Evolutionary conservation across 2,329 filamentous ascomycete genomes (phyloP), one percentile per base, ranked within the genome.

Genomic region (Xylaria multiplex): DNA sequence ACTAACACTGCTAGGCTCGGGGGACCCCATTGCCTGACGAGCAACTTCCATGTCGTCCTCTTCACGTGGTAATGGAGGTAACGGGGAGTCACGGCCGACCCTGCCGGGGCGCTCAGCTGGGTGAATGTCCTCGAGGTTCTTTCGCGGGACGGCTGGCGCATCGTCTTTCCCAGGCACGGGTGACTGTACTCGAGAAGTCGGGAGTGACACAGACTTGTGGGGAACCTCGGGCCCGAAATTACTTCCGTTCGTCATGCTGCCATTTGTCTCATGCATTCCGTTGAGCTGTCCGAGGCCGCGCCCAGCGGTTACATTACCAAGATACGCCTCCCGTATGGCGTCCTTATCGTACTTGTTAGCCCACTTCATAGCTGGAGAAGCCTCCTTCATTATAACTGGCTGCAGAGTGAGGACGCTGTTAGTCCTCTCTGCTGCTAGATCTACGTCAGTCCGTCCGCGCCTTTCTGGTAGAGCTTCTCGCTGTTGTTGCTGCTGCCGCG

Each of bases 361-460:
- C 96, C 96, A 99, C 79, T 97, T 97, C 90, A 99, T 91, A 1
- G 96, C 96, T 27, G 93, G 92, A 8, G 92, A 96, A 19, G 94
- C 95, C 77, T 97, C 96, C 59, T 85, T 93, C 74, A 94, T 85
- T 68, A 98, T 91, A 59, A 89, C 86, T 1, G 93, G 91, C 76
- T 97, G 94, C 53, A 98, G 82, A 2, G 93, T 97, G 75, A 97
- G 86, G 62, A 97, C 87, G 71, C 96, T 99, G 78, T 90, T 94
- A 2, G 93, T 97, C 85, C 96, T 97, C 63, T 81, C 86, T 69
- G 78, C 88, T 83, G 79, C 86, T 78, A 79, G 78, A 70, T 82
- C 88, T 72, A 77, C 84, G 77, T 85, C 90, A 72, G 78, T 86
- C 75, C 84, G 84, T 56, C 85, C 84, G 67, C 85, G 82, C 66